A percentile compares a stretch with the other conserved stretches of the same genome.
These are phyloP conservation scores for Fusarium coicis DNA, from an alignment of 2,329 filamentous ascomycete species.

Conservation along the genomic window DNA sequence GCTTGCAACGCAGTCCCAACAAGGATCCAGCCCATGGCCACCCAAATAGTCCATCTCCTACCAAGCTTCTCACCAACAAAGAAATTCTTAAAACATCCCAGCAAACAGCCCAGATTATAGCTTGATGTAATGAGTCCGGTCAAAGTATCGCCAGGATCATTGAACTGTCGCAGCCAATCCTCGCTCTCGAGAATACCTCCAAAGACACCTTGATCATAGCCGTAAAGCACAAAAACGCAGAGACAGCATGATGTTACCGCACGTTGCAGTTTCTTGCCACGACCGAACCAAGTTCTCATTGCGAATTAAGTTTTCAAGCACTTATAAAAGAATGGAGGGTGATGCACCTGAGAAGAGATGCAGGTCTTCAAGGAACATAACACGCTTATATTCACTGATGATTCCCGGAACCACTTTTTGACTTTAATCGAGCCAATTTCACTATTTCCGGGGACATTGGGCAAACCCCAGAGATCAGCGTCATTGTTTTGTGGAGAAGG, in stretches of 20 bases:
- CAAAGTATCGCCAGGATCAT: slow-evolving; percentile 41
- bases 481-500: slow-evolving; percentile 1
- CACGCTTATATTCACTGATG: background rate
- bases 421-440: background rate
- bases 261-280: slow-evolving; percentile 39
- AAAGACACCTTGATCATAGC: slow-evolving; percentile 62
- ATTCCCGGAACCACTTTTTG: background rate
- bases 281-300: slow-evolving; percentile 38
- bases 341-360: accelerated
- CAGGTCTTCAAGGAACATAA: background rate
- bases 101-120: slow-evolving; percentile 56
- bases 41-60: slow-evolving; percentile 62
- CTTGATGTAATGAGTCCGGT: slow-evolving; percentile 47
- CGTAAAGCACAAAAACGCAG: slow-evolving; percentile 47
- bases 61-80: no score
- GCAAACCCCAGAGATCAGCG: background rate
- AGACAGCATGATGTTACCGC: slow-evolving; percentile 39
- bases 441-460: background rate
- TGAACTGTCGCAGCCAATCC: slow-evolving; percentile 53
- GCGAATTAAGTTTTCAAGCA: background rate
- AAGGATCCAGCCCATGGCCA: slow-evolving; percentile 66
- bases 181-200: slow-evolving; percentile 58
- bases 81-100: slow-evolving; percentile 54
- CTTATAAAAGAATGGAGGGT: background rate
- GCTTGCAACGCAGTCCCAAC: slow-evolving; percentile 69